Base-by-base conservation (phyloP, 208 protist genomes). In the Endotrypanum monterogeii region DNA sequence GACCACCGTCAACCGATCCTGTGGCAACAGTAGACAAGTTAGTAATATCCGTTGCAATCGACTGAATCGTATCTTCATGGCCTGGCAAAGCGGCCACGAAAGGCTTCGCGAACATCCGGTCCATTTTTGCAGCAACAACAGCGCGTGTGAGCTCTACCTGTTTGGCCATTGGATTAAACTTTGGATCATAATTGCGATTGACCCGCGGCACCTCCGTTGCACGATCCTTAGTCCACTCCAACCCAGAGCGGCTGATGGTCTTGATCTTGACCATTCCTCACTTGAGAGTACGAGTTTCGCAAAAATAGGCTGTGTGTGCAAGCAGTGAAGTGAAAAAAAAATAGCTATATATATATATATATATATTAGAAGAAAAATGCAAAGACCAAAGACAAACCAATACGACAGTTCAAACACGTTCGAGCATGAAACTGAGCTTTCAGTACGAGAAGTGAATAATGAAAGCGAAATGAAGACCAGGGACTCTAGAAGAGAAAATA, bases 91-190 rank as follows among this genome's bases (percentile, higher is more conserved):
- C 88, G 12, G 85, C 90, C 14, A 99, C 80, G 87, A 99, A 99
- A 35, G 98, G 98, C 78, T 99, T 99, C 11, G 98, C 97, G 84
- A 99, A 99, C 85, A 99, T 95, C 30, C 94, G 90, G 79, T 99
- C 98, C 61, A 99, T 82, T 75, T 99, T 99, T 9, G 91, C 92
- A 16, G 98, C 95, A 75, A 96, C 94, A 32, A 99, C 85, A 30
- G 98, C 98, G 46, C 98, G 90, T 16, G 91, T 97, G 80, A 99
- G 99, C 83, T 99, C 98, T 8, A 98, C 84, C 77, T 98, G 95
- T 77, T 98, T 97, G 52, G 98, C 94, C 89, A 99, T 98, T 6
- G 98, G 97, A 78, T 99, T 98, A 44, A 97, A 92, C 72, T 92
- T 94, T 0, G 92, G 97, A 74, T 98, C 94, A 71, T 94, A 91